Base-by-base conservation (phyloP, 371 early-diverging fungal genomes). In the Conidiobolus coronatus region DNA sequence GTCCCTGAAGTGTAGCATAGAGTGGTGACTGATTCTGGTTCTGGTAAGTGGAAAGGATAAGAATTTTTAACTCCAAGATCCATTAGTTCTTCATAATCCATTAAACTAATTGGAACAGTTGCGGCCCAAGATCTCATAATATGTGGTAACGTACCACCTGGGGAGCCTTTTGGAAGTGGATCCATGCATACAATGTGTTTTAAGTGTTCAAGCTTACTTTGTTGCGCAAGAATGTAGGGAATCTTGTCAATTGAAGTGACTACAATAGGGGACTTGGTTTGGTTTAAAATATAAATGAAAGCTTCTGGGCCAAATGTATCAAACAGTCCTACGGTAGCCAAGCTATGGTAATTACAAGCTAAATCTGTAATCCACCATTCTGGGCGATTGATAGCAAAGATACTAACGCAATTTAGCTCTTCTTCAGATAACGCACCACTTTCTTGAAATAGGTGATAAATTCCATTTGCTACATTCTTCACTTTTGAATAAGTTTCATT, bases 1-100 rank as follows among this genome's bases (percentile, higher is more conserved):
- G 83, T 71, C 42, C 98, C 96, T 49, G 82, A 80, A 3, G 99
- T 99, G 58, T 93, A 97, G 66, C 89, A 91, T 47, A 96, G 85
- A 22, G 87, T 83, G 50, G 80, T 81, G 17, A 84, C 19, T 45
- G 79, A 79, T 1, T 70, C 66, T 22, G 71, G 59, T 8, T 48
- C 52, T 2, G 75, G 60, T 0, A 57, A 56, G 2, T 54, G 58
- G 37, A 62, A 64, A 3, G 54, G 57, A 51, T 14, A 20, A 34
- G 49, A 52, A 36, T 46, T 52, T 46, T 60, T 59, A 17, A 40
- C 55, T 6, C 67, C 75, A 36, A 49, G 64, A 50, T 52, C 53
- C 57, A 85, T 86, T 19, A 88, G 59, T 6, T 76, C 72, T 2
- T 48, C 38, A 55, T 79, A 68, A 36, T 71, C 67, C 40, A 69